Evolutionary conservation across 768 basidiomycete species (phyloP).

Genomic region (Xerocomellus dryophilus): DNA sequence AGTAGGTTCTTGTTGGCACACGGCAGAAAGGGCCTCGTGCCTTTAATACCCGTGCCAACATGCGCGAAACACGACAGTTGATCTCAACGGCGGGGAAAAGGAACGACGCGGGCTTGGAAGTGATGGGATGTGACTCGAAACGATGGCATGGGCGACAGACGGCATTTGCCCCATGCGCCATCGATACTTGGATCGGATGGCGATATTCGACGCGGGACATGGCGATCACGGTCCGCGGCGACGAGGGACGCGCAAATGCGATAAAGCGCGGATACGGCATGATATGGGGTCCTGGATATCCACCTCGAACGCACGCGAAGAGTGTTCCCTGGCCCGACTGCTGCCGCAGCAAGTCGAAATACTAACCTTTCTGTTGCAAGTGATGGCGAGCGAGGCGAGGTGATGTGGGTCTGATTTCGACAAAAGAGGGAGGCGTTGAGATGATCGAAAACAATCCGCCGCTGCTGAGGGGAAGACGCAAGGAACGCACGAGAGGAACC

Average conservation of each 20-base stretch:
- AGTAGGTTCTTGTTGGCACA: not conserved
- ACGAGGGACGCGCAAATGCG: not conserved
- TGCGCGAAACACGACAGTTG: not conserved
- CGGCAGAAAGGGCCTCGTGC: not conserved
- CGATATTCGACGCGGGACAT: not conserved
- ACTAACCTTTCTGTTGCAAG: not conserved
- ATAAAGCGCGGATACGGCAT: not conserved
- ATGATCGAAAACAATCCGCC: not conserved
- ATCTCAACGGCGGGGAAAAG: not conserved
- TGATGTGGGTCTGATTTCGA: not conserved
- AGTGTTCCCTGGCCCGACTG: not conserved
- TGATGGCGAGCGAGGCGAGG: not conserved
- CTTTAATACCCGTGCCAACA: slow-evolving; percentile 1
- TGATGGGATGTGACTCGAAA: not conserved
- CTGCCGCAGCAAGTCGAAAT: not conserved
- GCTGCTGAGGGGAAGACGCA: not conserved
- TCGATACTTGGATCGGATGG: not conserved
- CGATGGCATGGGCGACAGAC: not conserved
- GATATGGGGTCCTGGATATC: not conserved
- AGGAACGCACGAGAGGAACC: not conserved
- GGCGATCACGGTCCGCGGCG: not conserved
- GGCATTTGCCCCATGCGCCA: not conserved
- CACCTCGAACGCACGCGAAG: not conserved
- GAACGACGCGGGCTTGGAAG: not conserved
- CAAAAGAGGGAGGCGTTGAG: not conserved